A percentile compares a stretch with the other conserved stretches of the same genome.
phyloP scores from a whole-genome alignment of 345 rosid genomes.

The Pistacia integerrima region DNA sequence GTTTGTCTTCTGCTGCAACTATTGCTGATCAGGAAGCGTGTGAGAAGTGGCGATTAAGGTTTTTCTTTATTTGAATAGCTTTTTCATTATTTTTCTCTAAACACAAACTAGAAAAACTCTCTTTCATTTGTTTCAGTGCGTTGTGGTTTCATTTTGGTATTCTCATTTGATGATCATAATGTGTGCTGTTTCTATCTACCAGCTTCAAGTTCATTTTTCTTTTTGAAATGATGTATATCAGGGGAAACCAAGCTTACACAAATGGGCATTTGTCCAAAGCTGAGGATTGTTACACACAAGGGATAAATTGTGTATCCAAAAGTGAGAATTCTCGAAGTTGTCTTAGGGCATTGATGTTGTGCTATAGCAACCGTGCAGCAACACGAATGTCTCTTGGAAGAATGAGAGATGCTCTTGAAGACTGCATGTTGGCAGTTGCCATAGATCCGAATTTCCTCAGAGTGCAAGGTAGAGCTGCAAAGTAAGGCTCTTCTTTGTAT shows the following conservation, averaged over 20 bases:
- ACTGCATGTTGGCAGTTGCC: conserved; percentile 77
- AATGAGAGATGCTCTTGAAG: conserved; percentile 85
- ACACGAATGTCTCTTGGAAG: conserved; percentile 83
- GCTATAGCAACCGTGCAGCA: conserved; percentile 97
- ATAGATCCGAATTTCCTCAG: conserved; percentile 81
- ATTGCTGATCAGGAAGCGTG: conserved; percentile 81
- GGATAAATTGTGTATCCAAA: conserved; percentile 65
- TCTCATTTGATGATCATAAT: conserved; percentile 13
- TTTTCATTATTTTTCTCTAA: conserved; percentile 5
- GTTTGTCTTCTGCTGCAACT: conserved; percentile 38
- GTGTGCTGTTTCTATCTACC: neutral
- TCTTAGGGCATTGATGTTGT: conserved; percentile 87
- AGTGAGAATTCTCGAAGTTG: conserved; percentile 75
- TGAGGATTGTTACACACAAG: conserved; percentile 82
- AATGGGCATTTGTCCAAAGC: conserved; percentile 75
- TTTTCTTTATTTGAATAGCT: conserved; percentile 19
- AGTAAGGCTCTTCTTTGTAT: conserved; percentile 49
- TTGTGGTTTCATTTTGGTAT: neutral
- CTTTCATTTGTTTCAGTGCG: neutral
- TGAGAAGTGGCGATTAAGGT: conserved; percentile 99
- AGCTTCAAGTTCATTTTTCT: conserved; percentile 8
- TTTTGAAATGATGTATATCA: conserved; percentile 38
- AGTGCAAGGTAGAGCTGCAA: conserved; percentile 92
- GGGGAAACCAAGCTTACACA: conserved; percentile 93
- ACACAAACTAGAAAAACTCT: neutral